phyloP scores from a whole-genome alignment of 2,329 filamentous ascomycete genomes.

The Mycosphaerella sp. region DNA sequence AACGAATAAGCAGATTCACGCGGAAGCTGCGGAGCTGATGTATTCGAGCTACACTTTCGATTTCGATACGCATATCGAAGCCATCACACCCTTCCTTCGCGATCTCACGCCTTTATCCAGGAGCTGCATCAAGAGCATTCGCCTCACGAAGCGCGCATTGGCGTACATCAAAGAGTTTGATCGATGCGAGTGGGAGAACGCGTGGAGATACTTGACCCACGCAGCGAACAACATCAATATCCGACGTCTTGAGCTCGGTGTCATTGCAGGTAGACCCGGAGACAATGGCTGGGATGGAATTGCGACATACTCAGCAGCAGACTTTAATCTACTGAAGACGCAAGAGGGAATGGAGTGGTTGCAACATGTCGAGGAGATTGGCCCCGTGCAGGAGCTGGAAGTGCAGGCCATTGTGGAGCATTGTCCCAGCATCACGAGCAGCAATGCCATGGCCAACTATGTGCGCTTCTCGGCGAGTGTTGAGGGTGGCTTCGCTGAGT shows the following conservation, averaged over 20 bases:
- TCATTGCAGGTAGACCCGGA: conserved; percentile 51
- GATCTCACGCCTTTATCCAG: conserved; percentile 50
- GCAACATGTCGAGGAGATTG: conserved; percentile 49
- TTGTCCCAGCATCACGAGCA: conserved; percentile 47
- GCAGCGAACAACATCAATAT: conserved; percentile 33
- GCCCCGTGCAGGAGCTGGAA: conserved; percentile 46
- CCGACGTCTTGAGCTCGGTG: conserved; percentile 41
- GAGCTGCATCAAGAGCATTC: conserved; percentile 45
- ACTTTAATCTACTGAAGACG: conserved; percentile 43
- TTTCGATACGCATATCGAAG: conserved; percentile 56
- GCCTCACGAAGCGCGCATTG: conserved; percentile 52
- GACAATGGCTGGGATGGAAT: conserved; percentile 46
- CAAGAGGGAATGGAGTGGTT: conserved; percentile 54
- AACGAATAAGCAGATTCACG: conserved; percentile 43
- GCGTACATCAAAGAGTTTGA: conserved; percentile 52
- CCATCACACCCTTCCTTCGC: conserved; percentile 53
- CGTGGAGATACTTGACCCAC: conserved; percentile 45
- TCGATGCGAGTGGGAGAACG: conserved; percentile 49
- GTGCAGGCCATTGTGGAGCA: conserved; percentile 51
- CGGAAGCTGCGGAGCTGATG: conserved; percentile 52
- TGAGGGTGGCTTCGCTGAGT: conserved; percentile 51
- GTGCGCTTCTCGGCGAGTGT: conserved; percentile 57
- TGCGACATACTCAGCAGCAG: conserved; percentile 41
- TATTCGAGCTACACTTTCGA: conserved; percentile 54
- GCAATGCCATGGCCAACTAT: conserved; percentile 52